A percentile compares a stretch with the other conserved stretches of the same genome.
phyloP scores from a whole-genome alignment of 805 yeast species.

The Myxozyma monticola region DNA sequence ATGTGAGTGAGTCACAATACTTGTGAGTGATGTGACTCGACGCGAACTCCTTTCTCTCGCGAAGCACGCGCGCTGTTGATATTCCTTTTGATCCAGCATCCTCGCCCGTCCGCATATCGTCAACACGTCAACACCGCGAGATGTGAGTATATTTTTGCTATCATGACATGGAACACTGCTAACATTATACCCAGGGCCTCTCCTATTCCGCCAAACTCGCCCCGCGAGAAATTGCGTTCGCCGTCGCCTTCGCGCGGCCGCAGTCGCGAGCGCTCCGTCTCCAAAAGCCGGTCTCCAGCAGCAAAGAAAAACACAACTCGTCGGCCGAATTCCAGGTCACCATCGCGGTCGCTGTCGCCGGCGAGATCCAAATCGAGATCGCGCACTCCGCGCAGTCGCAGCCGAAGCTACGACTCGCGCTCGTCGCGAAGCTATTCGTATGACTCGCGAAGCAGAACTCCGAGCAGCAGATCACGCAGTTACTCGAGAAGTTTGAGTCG shows the following conservation, averaged over 20 bases:
- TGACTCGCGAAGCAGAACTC: conserved; percentile 1
- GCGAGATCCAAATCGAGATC: conserved; percentile 9
- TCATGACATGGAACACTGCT: no score
- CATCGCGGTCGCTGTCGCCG: conserved; percentile 1
- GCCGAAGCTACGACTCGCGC: conserved; percentile 20
- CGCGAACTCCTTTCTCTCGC: neutral
- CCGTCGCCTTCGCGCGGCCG: neutral
- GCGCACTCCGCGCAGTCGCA: conserved; percentile 9
- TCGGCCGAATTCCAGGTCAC: no score
- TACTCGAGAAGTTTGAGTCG: conserved; percentile 9
- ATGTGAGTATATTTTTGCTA: no score
- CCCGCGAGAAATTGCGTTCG: neutral
- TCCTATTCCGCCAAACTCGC: neutral
- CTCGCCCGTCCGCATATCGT: neutral
- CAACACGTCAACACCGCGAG: neutral
- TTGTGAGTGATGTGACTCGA: neutral
- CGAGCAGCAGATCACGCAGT: conserved; percentile 5
- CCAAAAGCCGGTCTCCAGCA: neutral
- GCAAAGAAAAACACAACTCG: neutral
- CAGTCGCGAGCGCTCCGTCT: neutral
- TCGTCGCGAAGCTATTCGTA: no score
- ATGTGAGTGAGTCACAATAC: neutral
- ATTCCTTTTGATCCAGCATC: neutral
- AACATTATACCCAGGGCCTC: neutral
- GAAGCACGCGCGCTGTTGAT: neutral